These are phyloP conservation scores for Colletotrichum sojae DNA, from an alignment of 2,329 filamentous ascomycete species.

Conservation along the genomic window DNA sequence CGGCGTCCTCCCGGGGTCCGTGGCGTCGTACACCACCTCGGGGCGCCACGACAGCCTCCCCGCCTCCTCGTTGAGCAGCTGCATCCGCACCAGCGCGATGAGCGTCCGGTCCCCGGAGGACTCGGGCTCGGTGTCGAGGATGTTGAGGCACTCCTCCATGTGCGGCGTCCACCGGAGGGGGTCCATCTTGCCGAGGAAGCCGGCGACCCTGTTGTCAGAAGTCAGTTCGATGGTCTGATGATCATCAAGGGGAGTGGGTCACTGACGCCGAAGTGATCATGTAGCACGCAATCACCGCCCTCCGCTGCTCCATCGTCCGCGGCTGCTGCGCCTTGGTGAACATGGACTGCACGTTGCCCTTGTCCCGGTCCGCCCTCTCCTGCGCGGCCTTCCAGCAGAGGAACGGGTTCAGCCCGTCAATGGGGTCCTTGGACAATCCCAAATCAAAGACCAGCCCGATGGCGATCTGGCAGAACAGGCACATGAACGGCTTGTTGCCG, in stretches of 20 bases:
- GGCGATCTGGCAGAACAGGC: conserved; percentile 59
- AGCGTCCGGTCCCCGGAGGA: conserved; percentile 62
- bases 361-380: conserved; percentile 23
- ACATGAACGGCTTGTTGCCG: conserved; percentile 59
- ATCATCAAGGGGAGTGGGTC: neutral
- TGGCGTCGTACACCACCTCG: conserved; percentile 17
- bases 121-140: conserved; percentile 59
- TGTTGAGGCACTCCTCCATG: conserved; percentile 67
- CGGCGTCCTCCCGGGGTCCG: conserved; percentile 32
- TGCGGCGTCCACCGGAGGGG: conserved; percentile 67
- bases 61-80: conserved; percentile 48
- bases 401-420: conserved; percentile 30
- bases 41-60: conserved; percentile 45
- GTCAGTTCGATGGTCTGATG: no score
- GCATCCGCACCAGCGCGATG: conserved; percentile 55
- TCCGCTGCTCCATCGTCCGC: conserved; percentile 43
- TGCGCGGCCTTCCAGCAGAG: conserved; percentile 38
- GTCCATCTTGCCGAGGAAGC: conserved; percentile 55
- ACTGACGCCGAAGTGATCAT: conserved; percentile 28
- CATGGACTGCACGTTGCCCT: conserved; percentile 2
- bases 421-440: conserved; percentile 49
- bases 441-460: conserved; percentile 62
- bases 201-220: neutral
- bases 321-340: conserved; percentile 17
- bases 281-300: conserved; percentile 42